Evolutionary conservation across 192 early-diverging fungal genomes (phyloP), one percentile per base, ranked within the genome.

Genomic region (Geranomyces variabilis): DNA sequence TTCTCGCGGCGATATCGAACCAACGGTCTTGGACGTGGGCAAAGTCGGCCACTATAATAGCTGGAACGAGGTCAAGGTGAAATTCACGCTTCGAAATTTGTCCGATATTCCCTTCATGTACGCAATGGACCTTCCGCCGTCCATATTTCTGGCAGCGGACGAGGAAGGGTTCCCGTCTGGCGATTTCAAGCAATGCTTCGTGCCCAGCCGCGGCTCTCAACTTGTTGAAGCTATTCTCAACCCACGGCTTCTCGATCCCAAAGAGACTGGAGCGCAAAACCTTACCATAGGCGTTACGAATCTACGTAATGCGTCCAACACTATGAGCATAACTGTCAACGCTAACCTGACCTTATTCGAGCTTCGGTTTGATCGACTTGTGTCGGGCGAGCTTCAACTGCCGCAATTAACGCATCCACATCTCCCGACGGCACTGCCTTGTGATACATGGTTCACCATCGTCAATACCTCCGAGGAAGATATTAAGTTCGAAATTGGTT

Each of bases 401-500:
- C 93, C 93, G 7, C 75, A 85, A 8, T 66, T 95, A n/a, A 77
- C 77, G 26, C 87, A 94, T 74, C 93, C 93, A 10, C 67, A 80
- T 24, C 45, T 77, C 1, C 74, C 78, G 0, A 83, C 88, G 24
- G 53, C 56, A 5, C 70, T 84, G n/a, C 83, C 88, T 0, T 91
- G 90, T 61, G 93, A 95, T 71, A 84, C 84, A 17, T 95, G 92
- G 92, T 95, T 94, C 78, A 82, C 85, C 17, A 89, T 95, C 47
- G 71, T 80, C 19, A 95, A 93, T 74, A 85, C 83, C 31, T 83
- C 88, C 9, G 88, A 89, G 31, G 84, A 90, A n/a, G 93, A 95
- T 57, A 82, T 88, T 24, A 83, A 88, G 15, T 93, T 95, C 75
- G 90, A 92, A 71, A 85, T 93, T 63, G 91, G 85, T 5, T 85